These are phyloP conservation scores for Cephaloascus albidus DNA, from an alignment of 805 yeast species.

Conservation along the genomic window DNA sequence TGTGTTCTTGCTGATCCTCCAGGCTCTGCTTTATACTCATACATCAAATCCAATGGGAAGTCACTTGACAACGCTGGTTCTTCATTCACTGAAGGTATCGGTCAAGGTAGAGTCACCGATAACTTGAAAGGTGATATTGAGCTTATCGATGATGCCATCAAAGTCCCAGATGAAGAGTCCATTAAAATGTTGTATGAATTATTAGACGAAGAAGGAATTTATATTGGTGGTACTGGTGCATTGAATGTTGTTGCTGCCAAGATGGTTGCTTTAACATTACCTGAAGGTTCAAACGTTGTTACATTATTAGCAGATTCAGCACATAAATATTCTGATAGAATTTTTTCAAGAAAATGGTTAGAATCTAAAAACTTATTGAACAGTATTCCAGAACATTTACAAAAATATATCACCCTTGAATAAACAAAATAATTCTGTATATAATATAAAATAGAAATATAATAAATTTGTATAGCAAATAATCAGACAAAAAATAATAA, in stretches of 20 bases:
- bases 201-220: constrained; percentile 84
- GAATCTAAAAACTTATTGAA: constrained; percentile 56
- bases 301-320: constrained; percentile 89
- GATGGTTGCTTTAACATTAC: constrained; percentile 63
- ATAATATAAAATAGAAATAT: neutral
- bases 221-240: constrained; percentile 85
- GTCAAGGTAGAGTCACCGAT: constrained; percentile 87
- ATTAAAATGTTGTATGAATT: constrained; percentile 78
- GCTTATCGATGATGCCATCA: constrained; percentile 70
- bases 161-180: constrained; percentile 70
- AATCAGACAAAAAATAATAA: neutral
- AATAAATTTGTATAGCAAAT: no score
- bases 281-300: constrained; percentile 74
- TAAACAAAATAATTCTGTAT: constrained; percentile 5
- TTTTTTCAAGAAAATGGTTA: constrained; percentile 74
- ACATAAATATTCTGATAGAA: constrained; percentile 75
- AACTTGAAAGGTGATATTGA: constrained; percentile 69
- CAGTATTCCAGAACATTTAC: constrained; percentile 60
- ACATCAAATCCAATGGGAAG: constrained; percentile 62
- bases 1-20: constrained; percentile 87
- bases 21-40: constrained; percentile 78
- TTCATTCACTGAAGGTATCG: constrained; percentile 92
- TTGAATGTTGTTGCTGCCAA: constrained; percentile 86
- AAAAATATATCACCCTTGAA: constrained; percentile 52
- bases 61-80: constrained; percentile 66